These are phyloP conservation scores for Lactifluus rugatus DNA, from an alignment of 768 basidiomycete species.

Conservation along the genomic window DNA sequence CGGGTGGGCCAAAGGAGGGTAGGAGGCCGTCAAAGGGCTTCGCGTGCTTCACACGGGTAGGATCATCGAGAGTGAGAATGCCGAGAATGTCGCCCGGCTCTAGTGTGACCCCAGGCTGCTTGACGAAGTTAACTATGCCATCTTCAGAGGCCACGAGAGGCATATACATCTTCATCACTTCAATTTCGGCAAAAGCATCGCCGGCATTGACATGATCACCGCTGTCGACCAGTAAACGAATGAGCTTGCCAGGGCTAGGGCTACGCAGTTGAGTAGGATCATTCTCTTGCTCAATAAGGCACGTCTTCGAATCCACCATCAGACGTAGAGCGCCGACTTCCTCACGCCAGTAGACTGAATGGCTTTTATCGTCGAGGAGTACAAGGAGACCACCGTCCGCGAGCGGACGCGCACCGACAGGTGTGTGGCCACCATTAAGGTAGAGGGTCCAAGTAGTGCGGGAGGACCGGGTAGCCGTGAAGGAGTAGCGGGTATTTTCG, in stretches of 20 bases:
- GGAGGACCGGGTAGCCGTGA: conserved; percentile 89
- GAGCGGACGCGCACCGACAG: conserved; percentile 85
- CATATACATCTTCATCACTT: conserved; percentile 99
- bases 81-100: conserved; percentile 97
- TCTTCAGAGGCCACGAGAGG: conserved; percentile 90
- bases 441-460: conserved; percentile 87
- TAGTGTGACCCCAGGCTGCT: conserved; percentile 94
- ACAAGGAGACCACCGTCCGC: conserved; percentile 94
- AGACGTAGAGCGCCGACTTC: conserved; percentile 90
- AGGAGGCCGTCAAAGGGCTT: conserved; percentile 96
- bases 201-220: conserved; percentile 97
- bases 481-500: conserved; percentile 89
- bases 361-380: conserved; percentile 85
- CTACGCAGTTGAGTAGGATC: conserved; percentile 96
- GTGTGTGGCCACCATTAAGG: conserved; percentile 87
- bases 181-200: conserved; percentile 96
- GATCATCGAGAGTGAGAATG: conserved; percentile 93
- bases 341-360: conserved; percentile 96
- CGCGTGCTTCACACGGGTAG: conserved; percentile 91
- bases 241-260: conserved; percentile 93
- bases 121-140: conserved; percentile 90
- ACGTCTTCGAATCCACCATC: conserved; percentile 96
- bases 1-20: conserved; percentile 77
- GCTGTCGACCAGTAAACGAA: conserved; percentile 90
- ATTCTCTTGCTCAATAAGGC: conserved; percentile 98